Evolutionary conservation across 345 rosid genomes (phyloP).

Genomic region (Syzygium aqueum): DNA sequence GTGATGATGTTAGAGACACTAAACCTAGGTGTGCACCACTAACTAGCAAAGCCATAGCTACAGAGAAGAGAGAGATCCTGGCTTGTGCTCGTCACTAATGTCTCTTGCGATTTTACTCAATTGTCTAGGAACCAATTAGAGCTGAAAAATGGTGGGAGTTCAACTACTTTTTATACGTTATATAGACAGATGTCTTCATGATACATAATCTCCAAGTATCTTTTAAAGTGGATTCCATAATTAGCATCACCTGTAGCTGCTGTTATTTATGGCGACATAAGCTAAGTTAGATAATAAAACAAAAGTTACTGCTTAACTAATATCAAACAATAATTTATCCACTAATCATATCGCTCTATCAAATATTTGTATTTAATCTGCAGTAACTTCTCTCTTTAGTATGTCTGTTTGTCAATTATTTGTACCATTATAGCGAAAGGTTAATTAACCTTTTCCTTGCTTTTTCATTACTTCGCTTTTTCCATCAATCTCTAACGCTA

Average conservation of each 20-base stretch:
- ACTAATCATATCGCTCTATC: not conserved
- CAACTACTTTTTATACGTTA: not conserved
- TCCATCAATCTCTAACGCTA: not conserved
- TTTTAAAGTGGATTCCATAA: not conserved
- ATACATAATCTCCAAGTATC: not conserved
- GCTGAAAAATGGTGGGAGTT: not conserved
- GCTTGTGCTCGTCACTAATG: too few species aligned
- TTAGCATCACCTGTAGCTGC: not conserved
- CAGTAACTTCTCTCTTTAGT: not conserved
- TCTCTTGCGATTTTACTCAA: not conserved
- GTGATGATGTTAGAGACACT: not conserved
- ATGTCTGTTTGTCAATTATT: not conserved
- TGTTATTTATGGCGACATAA: not conserved
- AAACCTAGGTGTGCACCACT: not conserved
- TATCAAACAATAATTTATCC: not conserved
- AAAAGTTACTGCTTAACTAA: not conserved
- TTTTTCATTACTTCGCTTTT: not conserved
- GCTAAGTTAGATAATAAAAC: not conserved
- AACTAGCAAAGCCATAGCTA: too few species aligned
- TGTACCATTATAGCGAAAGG: not conserved
- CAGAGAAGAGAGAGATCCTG: too few species aligned
- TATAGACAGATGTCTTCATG: not conserved
- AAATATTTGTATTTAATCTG: not conserved
- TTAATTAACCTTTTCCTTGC: not conserved
- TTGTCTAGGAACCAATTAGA: not conserved